Evolutionary conservation across 306 rosid genomes (phyloP), one percentile per base, ranked within the genome.

Genomic region (Rosa rugosa): DNA sequence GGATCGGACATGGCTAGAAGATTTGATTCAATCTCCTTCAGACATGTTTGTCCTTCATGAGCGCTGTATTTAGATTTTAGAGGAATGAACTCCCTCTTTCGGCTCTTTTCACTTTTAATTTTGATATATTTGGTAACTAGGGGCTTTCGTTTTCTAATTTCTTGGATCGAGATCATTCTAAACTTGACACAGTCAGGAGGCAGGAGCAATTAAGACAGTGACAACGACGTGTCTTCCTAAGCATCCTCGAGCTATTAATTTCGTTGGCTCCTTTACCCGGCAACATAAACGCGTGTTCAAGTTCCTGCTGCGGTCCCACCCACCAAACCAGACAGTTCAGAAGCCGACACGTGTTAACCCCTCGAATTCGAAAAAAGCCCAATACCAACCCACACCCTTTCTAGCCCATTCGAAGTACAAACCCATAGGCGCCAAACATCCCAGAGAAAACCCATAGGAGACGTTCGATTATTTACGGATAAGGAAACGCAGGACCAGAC

Each of bases 231-330:
- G 63, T 11, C 4, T 27, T 23, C 42, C 25, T 8, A 23, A 18
- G 77, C 73, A 70, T 50, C 45, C 45, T 27, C 56, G 68, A 77
- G 69, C 42, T 36, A 81, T 70, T 76, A n/a, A 70, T 70, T 73
- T 77, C 25, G 57, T 47, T 27, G 38, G 72, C 60, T 70, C 49
- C 40, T 59, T 57, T 31, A 38, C 74, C 25, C 9, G n/a, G 45
- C 9, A 5, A 69, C 6, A 27, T 4, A 6, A 13, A 22, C 57
- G 57, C 59, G 17, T 0, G n/a, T n/a, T n/a, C n/a, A n/a, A n/a
- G n/a, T 62, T 27, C 41, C 68, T 13, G 42, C n/a, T 2, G 3
- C 68, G 10, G 38, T 44, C 49, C 77, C 77, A 54, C 66, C 40
- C 40, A 23, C 56, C 18, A 7, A 51, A 41, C 16, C 2, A 22